Conservation (phyloP, 768 basidiomycete species). For the Sporobolomyces phaffii region DNA sequence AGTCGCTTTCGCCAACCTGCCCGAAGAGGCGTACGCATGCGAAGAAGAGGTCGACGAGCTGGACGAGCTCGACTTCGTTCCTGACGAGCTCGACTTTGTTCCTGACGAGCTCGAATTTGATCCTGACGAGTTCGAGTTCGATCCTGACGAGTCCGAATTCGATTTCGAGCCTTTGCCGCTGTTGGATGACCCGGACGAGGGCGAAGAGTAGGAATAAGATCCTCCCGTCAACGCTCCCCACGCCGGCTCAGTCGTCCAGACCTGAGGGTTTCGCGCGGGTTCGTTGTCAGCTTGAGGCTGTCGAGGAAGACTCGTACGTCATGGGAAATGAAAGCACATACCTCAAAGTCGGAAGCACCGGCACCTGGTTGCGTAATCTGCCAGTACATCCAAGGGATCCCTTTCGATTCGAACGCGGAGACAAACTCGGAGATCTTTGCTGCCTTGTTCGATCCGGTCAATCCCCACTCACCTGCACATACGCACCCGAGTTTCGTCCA, state of each 20-base stretch:
- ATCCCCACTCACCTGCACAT: conserved; percentile 41
- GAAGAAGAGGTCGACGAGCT: neutral
- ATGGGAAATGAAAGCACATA: no score
- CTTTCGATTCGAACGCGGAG: conserved; percentile 22
- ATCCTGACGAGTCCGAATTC: neutral
- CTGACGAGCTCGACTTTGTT: neutral
- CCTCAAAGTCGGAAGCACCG: conserved; percentile 40
- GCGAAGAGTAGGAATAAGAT: neutral
- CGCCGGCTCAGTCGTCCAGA: conserved; percentile 39
- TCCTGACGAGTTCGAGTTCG: neutral
- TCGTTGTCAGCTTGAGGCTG: no score
- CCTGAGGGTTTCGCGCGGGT: no score
- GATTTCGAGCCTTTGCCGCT: neutral
- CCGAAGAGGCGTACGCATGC: no score
- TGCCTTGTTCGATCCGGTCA: conserved; percentile 40
- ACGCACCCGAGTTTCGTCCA: no score
- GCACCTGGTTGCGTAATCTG: conserved; percentile 40
- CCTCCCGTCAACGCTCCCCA: conserved; percentile 28
- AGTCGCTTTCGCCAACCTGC: no score
- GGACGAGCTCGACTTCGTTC: neutral
- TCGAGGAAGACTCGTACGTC: neutral
- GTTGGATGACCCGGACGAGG: neutral
- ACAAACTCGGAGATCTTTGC: conserved; percentile 33
- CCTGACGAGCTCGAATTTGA: neutral
- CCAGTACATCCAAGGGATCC: conserved; percentile 42